Conservation (phyloP, 1,284 basidiomycete genomes). For the Puccinia hordei region DNA sequence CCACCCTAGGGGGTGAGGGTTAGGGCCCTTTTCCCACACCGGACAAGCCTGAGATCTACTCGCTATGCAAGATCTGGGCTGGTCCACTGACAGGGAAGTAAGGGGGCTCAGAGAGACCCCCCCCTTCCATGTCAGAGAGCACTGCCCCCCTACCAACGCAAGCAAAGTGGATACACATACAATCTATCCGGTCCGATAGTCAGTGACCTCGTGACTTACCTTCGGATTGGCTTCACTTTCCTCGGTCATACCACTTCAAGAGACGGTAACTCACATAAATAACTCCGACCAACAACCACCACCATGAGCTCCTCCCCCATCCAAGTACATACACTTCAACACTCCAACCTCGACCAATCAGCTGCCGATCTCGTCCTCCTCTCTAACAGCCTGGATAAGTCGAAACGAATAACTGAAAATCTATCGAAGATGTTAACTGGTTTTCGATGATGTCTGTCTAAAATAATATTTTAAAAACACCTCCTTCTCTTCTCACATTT, state of each 20-base stretch:
- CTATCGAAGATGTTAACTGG: constrained; percentile 34
- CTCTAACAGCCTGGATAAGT: constrained; percentile 29
- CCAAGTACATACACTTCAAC: neutral
- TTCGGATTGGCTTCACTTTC: too few relatives aligned
- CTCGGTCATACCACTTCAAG: neutral
- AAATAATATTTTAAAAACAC: neutral
- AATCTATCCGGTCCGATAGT: neutral
- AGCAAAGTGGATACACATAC: too few relatives aligned
- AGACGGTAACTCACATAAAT: neutral
- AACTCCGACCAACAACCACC: neutral
- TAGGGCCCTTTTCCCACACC: too few relatives aligned
- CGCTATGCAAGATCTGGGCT: too few relatives aligned
- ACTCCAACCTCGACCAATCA: constrained; percentile 44
- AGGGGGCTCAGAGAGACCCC: too few relatives aligned
- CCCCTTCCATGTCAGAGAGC: too few relatives aligned
- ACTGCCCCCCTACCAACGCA: too few relatives aligned
- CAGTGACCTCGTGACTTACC: too few relatives aligned
- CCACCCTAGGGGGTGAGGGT: too few relatives aligned
- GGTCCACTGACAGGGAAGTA: too few relatives aligned
- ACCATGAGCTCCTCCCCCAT: constrained; percentile 8
- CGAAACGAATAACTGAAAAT: constrained; percentile 34
- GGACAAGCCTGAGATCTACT: too few relatives aligned
- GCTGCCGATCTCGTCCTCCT: constrained; percentile 47
- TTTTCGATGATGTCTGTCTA: constrained; percentile 44
- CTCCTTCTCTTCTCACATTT: neutral